Evolutionary conservation across 345 rosid species (phyloP).

Genomic region (Syzygium oleosum): DNA sequence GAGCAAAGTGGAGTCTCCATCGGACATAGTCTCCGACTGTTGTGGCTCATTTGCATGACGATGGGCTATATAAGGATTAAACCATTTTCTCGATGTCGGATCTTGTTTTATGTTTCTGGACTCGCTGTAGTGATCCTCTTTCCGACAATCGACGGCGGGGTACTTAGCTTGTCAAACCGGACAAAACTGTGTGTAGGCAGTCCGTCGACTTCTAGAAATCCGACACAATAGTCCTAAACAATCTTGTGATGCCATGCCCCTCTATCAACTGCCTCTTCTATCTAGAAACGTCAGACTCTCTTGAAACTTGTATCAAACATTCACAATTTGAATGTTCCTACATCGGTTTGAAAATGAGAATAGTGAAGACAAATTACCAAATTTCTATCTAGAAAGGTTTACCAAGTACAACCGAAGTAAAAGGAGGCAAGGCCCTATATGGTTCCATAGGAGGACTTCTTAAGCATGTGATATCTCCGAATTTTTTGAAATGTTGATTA

Average conservation of each 20-base stretch:
- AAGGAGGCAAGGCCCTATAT: background rate
- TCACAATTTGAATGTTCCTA: background rate
- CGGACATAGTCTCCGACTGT: background rate
- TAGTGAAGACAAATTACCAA: background rate
- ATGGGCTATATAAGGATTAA: background rate
- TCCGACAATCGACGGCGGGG: background rate
- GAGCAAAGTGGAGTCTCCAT: background rate
- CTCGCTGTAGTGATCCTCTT: background rate
- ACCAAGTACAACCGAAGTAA: background rate
- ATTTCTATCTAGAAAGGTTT: background rate
- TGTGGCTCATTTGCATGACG: background rate
- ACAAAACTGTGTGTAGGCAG: background rate
- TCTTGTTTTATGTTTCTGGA: background rate
- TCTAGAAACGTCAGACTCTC: background rate
- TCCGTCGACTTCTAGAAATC: background rate
- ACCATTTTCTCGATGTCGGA: background rate
- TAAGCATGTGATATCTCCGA: background rate
- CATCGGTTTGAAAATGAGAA: background rate
- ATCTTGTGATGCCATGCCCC: background rate
- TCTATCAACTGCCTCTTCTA: background rate
- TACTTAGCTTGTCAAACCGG: background rate
- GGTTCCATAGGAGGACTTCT: background rate
- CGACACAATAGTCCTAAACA: background rate
- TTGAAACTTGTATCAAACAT: no score
- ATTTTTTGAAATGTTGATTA: background rate